phyloP scores from a whole-genome alignment of 106 monocot species.

The Dendrobium nobile region DNA sequence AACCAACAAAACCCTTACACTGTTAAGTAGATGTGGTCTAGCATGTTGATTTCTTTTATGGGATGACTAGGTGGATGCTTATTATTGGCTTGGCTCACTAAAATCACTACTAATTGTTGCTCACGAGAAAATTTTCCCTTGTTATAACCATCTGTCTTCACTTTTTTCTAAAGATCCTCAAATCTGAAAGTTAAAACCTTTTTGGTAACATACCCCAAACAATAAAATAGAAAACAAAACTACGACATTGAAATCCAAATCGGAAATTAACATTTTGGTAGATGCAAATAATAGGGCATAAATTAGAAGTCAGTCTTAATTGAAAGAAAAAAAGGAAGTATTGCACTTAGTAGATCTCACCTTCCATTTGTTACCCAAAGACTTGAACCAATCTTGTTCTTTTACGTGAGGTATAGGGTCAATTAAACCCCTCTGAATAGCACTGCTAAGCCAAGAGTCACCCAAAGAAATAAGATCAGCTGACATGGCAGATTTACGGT shows the following conservation, averaged over 20 bases:
- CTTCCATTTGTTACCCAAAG: constrained; percentile 80
- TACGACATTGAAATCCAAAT: no score
- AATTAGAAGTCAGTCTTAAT: no score
- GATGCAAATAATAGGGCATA: no score
- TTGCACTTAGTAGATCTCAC: constrained; percentile 26
- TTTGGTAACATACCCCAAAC: background rate
- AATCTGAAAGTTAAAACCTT: background rate
- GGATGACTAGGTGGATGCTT: no score
- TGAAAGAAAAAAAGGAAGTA: background rate
- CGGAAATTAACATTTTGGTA: no score
- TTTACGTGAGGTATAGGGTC: constrained; percentile 63
- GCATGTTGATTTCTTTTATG: no score
- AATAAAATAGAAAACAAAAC: no score
- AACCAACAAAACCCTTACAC: no score
- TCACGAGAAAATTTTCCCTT: background rate
- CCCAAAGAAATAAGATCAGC: constrained; percentile 89
- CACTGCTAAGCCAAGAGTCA: constrained; percentile 81
- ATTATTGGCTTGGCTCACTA: no score
- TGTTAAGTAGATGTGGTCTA: no score
- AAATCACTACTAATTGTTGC: no score
- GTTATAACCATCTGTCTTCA: background rate
- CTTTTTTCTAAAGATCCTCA: background rate
- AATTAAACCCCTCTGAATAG: constrained; percentile 57
- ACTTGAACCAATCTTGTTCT: constrained; percentile 74
- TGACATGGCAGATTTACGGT: constrained; percentile 74